Base-by-base conservation (phyloP, 345 rosid species). In the Corchorus olitorius region DNA sequence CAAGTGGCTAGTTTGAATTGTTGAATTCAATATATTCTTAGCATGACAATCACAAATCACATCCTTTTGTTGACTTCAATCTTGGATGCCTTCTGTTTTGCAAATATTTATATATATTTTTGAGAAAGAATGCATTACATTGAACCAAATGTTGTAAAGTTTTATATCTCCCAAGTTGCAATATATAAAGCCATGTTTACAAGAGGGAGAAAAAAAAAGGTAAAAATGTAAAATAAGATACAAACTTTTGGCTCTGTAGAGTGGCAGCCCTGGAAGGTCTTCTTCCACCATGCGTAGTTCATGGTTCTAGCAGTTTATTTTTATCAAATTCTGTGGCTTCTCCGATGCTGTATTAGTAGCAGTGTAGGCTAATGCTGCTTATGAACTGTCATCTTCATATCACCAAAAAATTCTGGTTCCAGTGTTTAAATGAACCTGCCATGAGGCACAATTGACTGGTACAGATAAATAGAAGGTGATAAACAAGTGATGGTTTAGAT, bases 251-350 rank as follows among this genome's bases (percentile, higher is more conserved):
- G 64, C 8, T 59, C 15, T 59, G 16, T 8, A 59, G 64, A 59
- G 43, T 12, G 12, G 64, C 37, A 59, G 16, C 37, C 41, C 19
- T 33, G 59, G 35, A 34, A 63, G 59, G 27, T 33, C 34, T 33
- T n/a, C n/a, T n/a, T 33, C 59, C 60, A 69, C 34, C 22, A 27
- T 33, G 41, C 73, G 59, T 15, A 16, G 10, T 69, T 69, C 73
- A 33, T 27, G 72, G 41, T 15, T 49, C 8, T 16, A 22, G 13
- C 41, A 50, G 15, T 69, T 33, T 8, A 6, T 7, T 49, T 48
- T 68, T 39, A 39, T 41, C 41, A 69, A 49, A 50, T n/a, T 50
- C 73, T 16, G 22, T 10, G 55, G 59, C 59, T 49, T 68, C 72
- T 68, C 16, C 58, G 7, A 50, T 15, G 58, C 35, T 0, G 33